phyloP scores from a whole-genome alignment of 1,139 yeast genomes.

The Hanseniaspora gamundiae region DNA sequence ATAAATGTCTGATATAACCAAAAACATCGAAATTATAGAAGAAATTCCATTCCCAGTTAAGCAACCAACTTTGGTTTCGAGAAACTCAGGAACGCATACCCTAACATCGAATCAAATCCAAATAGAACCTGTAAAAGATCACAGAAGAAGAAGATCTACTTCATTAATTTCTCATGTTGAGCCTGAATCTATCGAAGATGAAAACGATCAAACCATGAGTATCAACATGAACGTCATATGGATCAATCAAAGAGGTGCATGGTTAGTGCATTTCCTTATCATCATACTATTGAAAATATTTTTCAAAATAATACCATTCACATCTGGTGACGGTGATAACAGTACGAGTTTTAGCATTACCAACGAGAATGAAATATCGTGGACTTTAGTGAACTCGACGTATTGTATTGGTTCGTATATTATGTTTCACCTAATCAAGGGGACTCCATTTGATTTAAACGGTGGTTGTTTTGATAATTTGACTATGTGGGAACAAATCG shows the following conservation, averaged over 20 bases:
- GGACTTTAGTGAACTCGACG: constrained; percentile 88
- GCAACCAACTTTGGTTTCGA: not conserved
- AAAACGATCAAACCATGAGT: constrained; percentile 78
- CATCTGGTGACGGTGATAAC: not conserved
- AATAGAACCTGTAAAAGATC: constrained; percentile 27
- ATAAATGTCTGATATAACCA: not conserved
- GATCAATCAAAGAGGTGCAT: constrained; percentile 93
- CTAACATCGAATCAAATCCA: constrained; percentile 1
- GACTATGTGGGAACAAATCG: constrained; percentile 99
- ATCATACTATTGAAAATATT: constrained; percentile 61
- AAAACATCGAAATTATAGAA: constrained; percentile 3
- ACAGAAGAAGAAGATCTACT: constrained; percentile 45
- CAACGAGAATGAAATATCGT: constrained; percentile 54
- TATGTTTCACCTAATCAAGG: constrained; percentile 94
- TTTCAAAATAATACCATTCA: constrained; percentile 54
- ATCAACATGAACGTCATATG: constrained; percentile 91
- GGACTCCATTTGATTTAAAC: constrained; percentile 94
- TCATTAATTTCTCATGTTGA: constrained; percentile 77
- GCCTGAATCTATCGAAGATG: constrained; percentile 86
- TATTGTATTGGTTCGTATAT: constrained; percentile 86
- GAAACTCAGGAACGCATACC: not conserved
- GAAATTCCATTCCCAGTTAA: constrained; percentile 6
- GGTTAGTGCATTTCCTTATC: constrained; percentile 84
- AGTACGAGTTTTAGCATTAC: constrained; percentile 35
- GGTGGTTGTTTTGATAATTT: constrained; percentile 92